Percentiles rank a stretch among this genome's conserved stretches.
Conservation (phyloP, 352 stramenopile genomes). For the Phytophthora colocasiae region DNA sequence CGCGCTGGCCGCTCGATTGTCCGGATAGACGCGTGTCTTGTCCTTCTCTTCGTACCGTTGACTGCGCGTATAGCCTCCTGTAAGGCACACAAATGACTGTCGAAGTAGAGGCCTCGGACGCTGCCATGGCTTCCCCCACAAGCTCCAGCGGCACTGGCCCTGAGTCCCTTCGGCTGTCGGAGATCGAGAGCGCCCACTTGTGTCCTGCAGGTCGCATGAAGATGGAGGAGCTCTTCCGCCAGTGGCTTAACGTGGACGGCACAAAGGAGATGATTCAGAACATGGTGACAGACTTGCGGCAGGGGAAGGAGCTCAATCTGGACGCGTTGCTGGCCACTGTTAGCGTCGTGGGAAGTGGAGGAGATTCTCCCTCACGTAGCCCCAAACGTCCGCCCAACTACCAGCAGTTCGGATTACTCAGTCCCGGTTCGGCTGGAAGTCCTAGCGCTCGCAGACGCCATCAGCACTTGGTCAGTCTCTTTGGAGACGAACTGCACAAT, state of each 20-base stretch:
- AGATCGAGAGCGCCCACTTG: constrained; percentile 84
- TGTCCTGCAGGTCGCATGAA: constrained; percentile 84
- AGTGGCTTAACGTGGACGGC: constrained; percentile 88
- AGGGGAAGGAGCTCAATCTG: constrained; percentile 70
- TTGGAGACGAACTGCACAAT: constrained; percentile 74
- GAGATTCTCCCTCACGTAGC: constrained; percentile 71
- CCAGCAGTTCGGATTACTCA: constrained; percentile 60
- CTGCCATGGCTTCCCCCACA: constrained; percentile 67
- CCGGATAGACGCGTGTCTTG: neutral
- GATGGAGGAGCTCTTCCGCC: constrained; percentile 89
- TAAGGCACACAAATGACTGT: constrained; percentile 41
- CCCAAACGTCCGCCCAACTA: constrained; percentile 87
- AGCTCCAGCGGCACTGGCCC: constrained; percentile 44
- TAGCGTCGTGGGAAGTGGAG: constrained; percentile 21
- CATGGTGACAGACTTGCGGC: constrained; percentile 82
- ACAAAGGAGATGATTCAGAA: constrained; percentile 88
- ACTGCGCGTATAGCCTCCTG: neutral
- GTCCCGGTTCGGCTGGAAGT: constrained; percentile 42
- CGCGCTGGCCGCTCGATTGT: neutral
- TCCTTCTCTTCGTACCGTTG: constrained; percentile 4
- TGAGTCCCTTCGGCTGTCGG: constrained; percentile 73
- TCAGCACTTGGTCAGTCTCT: constrained; percentile 77
- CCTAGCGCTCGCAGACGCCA: constrained; percentile 60
- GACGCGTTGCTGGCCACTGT: constrained; percentile 41
- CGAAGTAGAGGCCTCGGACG: constrained; percentile 61